Evolutionary conservation across 164 flowering plant genomes (phyloP).

Genomic region (Saururus chinensis): DNA sequence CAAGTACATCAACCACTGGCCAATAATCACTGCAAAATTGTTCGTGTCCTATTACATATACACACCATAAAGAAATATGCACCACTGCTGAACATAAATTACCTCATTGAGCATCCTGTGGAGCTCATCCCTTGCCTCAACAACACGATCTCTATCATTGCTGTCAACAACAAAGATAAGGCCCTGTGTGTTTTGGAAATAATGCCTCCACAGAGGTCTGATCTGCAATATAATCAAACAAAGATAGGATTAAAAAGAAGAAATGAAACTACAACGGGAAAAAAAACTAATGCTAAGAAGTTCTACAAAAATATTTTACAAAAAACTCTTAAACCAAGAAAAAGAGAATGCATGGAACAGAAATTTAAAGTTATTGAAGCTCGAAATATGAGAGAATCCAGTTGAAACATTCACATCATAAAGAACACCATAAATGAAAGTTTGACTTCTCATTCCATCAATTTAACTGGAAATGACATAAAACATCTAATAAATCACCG

Average conservation of each 20-base stretch:
- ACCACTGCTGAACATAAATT: neutral
- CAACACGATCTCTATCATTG: constrained; percentile 18
- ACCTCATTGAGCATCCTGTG: constrained; percentile 24
- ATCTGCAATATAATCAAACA: constrained; percentile 5
- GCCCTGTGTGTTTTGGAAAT: constrained; percentile 19
- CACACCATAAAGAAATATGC: neutral
- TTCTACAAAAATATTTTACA: too few species aligned
- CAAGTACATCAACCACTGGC: too few species aligned
- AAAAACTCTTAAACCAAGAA: too few species aligned
- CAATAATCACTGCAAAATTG: too few species aligned
- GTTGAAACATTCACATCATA: neutral
- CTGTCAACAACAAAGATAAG: constrained; percentile 20
- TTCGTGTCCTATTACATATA: neutral
- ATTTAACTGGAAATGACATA: neutral
- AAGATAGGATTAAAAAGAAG: neutral
- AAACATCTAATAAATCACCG: neutral
- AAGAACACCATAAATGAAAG: neutral
- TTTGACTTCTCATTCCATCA: neutral
- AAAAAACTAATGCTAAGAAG: too few species aligned
- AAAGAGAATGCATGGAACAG: neutral
- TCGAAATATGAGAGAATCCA: neutral
- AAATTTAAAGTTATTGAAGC: neutral
- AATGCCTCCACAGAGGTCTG: constrained; percentile 21
- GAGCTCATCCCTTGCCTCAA: constrained; percentile 19
- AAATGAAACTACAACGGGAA: too few species aligned